A percentile compares a stretch with the other conserved stretches of the same genome.
These are phyloP conservation scores for Tranzscheliella williamsii DNA, from an alignment of 1,284 basidiomycete species.

Conservation along the genomic window DNA sequence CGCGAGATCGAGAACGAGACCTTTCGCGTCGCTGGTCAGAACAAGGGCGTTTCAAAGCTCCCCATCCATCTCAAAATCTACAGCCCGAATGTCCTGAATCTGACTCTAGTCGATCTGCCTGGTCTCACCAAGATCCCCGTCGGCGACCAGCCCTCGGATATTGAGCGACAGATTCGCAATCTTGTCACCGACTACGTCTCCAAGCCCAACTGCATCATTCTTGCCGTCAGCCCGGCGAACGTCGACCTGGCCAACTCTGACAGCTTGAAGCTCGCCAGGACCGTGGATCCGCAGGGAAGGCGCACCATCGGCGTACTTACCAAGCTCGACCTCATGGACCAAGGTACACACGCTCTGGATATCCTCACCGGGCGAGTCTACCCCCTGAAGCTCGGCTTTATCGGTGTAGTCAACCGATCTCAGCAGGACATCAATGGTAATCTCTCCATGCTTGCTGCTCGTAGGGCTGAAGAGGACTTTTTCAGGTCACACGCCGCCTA, in stretches of 20 bases:
- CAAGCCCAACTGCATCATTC: conserved; percentile 94
- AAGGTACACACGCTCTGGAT: conserved; percentile 94
- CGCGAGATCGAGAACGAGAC: conserved; percentile 99
- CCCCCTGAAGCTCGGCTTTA: conserved; percentile 95
- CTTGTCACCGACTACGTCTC: conserved; percentile 92
- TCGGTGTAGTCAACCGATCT: conserved; percentile 94
- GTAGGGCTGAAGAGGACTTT: conserved; percentile 85
- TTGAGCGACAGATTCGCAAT: conserved; percentile 92
- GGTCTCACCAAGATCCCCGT: conserved; percentile 79
- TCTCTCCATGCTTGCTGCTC: conserved; percentile 82
- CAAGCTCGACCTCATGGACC: conserved; percentile 98
- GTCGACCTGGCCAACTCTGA: conserved; percentile 98
- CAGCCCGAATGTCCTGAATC: conserved; percentile 89
- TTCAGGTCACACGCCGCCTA: conserved; percentile 89
- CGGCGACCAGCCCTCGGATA: conserved; percentile 77
- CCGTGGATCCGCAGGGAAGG: conserved; percentile 91
- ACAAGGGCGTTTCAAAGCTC: conserved; percentile 95
- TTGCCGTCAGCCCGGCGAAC: conserved; percentile 94
- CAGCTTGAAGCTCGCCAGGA: conserved; percentile 90
- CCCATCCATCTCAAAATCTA: conserved; percentile 94
- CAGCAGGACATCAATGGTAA: conserved; percentile 95
- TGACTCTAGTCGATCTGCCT: conserved; percentile 93
- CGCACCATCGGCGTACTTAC: conserved; percentile 94
- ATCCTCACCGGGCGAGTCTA: conserved; percentile 94
- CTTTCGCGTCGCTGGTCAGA: conserved; percentile 94